These are phyloP conservation scores for Mortierella sp. DNA, from an alignment of 371 early-diverging fungal genomes.

Conservation along the genomic window DNA sequence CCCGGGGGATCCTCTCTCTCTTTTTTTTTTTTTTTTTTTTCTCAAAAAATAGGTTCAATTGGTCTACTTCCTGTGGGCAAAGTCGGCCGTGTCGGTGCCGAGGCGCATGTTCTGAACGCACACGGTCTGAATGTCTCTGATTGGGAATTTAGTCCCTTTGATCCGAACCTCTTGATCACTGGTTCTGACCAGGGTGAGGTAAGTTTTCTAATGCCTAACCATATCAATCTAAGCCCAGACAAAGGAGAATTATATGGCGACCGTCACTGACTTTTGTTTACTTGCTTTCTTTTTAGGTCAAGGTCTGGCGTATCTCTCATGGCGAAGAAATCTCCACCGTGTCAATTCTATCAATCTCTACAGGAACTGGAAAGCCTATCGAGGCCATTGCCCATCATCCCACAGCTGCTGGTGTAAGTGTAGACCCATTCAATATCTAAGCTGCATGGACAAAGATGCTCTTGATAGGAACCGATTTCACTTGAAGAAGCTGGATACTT, in stretches of 20 bases:
- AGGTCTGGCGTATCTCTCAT: slow-evolving; percentile 55
- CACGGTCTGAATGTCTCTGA: slow-evolving; percentile 62
- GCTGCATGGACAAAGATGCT: neutral
- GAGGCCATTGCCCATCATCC: slow-evolving; percentile 68
- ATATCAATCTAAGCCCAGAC: neutral
- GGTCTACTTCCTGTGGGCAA: slow-evolving; percentile 56
- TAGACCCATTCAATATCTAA: neutral
- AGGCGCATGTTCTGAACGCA: slow-evolving; percentile 55
- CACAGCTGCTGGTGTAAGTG: slow-evolving; percentile 61
- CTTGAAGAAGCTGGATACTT: no score
- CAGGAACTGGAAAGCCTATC: slow-evolving; percentile 56
- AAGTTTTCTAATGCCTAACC: slow-evolving; percentile 2
- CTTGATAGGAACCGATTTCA: no score
- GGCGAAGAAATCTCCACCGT: slow-evolving; percentile 2
- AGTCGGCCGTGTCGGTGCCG: slow-evolving; percentile 55
- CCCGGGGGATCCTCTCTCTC: no score
- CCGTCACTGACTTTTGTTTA: neutral
- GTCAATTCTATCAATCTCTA: slow-evolving; percentile 18
- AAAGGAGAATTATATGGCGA: neutral
- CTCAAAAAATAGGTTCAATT: slow-evolving; percentile 58
- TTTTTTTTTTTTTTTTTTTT: slow-evolving; percentile 12
- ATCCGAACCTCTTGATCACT: slow-evolving; percentile 58
- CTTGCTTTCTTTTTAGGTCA: slow-evolving; percentile 38
- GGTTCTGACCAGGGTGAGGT: slow-evolving; percentile 68
- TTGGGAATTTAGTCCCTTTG: slow-evolving; percentile 67